These are phyloP conservation scores for Coemansia sp. DNA, from an alignment of 192 early-diverging fungal genomes.

Conservation along the genomic window DNA sequence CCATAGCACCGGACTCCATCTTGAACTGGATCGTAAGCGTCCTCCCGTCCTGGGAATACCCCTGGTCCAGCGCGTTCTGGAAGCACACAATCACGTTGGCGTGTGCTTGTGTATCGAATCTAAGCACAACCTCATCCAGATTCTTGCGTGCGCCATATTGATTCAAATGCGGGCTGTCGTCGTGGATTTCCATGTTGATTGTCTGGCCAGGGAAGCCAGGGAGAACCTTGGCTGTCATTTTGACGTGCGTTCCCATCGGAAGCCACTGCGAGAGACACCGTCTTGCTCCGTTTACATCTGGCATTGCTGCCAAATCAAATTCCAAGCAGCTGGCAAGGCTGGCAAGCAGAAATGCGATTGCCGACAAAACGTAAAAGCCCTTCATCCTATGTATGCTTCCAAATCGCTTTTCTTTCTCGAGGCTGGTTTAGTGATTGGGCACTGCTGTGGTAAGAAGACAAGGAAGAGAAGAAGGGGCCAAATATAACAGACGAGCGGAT, in stretches of 20 bases:
- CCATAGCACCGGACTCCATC: conserved; percentile 83
- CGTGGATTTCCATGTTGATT: conserved; percentile 63
- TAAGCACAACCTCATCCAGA: conserved; percentile 63
- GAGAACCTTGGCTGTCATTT: conserved; percentile 66
- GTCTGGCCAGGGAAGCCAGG: conserved; percentile 70
- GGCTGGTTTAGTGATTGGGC: too few relatives aligned
- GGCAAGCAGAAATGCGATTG: conserved; percentile 14
- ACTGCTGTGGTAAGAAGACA: too few relatives aligned
- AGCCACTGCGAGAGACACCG: conserved; percentile 83
- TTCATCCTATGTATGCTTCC: conserved; percentile 17
- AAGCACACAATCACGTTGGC: conserved; percentile 85
- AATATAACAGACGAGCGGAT: conserved; percentile 8
- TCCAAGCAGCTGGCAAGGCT: conserved; percentile 61
- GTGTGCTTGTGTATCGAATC: conserved; percentile 84
- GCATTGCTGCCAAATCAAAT: conserved; percentile 72
- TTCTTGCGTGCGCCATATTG: conserved; percentile 69
- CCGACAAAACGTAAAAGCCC: conserved; percentile 14
- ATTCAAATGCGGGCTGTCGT: conserved; percentile 69
- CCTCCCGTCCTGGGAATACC: conserved; percentile 50
- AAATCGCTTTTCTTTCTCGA: background rate
- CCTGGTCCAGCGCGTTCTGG: conserved; percentile 66
- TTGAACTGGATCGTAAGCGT: conserved; percentile 70
- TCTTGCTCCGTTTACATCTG: conserved; percentile 39
- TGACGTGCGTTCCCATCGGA: conserved; percentile 66
- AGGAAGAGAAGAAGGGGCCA: background rate